Evolutionary conservation across 306 rosid species (phyloP).

Genomic region (Geum urbanum): DNA sequence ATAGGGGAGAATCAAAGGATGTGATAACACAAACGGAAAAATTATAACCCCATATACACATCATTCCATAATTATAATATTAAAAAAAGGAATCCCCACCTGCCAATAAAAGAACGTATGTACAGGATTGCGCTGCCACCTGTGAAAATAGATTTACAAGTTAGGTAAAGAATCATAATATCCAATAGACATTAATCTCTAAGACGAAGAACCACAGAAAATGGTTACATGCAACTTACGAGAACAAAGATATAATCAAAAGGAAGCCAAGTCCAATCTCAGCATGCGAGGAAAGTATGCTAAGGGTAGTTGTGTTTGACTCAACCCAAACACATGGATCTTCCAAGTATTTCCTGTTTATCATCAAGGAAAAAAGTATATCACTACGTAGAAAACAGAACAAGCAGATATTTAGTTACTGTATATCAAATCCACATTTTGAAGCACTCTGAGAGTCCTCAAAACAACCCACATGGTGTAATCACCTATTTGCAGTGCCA

Average conservation of each 20-base stretch:
- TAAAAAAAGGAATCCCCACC: constrained; percentile 48
- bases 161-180: constrained; percentile 13
- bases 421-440: not conserved
- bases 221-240: constrained; percentile 53
- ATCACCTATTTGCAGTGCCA: not conserved
- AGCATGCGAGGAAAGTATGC: constrained; percentile 79
- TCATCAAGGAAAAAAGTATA: constrained; percentile 3
- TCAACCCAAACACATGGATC: constrained; percentile 94
- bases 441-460: not conserved
- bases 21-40: constrained; percentile 5
- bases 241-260: constrained; percentile 65
- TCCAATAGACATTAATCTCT: not conserved
- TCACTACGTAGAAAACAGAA: too few relatives aligned
- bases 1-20: not conserved
- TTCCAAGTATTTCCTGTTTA: constrained; percentile 82
- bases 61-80: constrained; percentile 6
- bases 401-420: constrained; percentile 1
- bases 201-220: not conserved
- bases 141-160: constrained; percentile 28
- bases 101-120: constrained; percentile 96
- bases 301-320: constrained; percentile 73
- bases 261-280: constrained; percentile 95
- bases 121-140: constrained; percentile 88
- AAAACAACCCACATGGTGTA: not conserved
- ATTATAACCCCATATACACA: not conserved